phyloP scores from a whole-genome alignment of 2,329 filamentous ascomycete species.

The Davidsoniella virescens region DNA sequence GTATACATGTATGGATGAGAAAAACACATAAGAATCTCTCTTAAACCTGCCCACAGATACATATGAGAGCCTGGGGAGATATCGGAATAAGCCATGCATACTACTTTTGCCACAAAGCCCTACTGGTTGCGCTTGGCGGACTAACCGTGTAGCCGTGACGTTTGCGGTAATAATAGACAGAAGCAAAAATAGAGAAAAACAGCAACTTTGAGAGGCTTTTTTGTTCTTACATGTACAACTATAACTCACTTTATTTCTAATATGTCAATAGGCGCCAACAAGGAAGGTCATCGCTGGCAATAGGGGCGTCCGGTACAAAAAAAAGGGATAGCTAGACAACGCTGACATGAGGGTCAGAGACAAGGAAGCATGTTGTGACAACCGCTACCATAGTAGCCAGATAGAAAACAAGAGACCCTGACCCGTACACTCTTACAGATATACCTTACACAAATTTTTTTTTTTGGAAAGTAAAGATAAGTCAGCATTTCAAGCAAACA shows the following conservation, averaged over 20 bases:
- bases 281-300: background rate
- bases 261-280: background rate
- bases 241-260: background rate
- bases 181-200: background rate
- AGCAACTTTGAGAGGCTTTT: background rate
- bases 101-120: background rate
- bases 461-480: too few species aligned
- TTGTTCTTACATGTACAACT: background rate
- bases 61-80: background rate
- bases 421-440: too few species aligned
- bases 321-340: background rate
- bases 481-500: too few species aligned
- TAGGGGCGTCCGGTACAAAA: background rate
- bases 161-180: too few species aligned
- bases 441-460: too few species aligned
- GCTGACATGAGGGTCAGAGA: background rate
- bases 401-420: too few species aligned
- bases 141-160: too few species aligned
- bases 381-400: too few species aligned
- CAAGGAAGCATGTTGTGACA: too few species aligned
- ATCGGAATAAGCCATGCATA: background rate
- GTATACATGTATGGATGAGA: too few species aligned
- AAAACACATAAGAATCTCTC: too few species aligned
- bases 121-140: too few species aligned
- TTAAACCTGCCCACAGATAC: background rate